phyloP scores from a whole-genome alignment of 2,329 filamentous ascomycete species.

The Penicillium digitatum region DNA sequence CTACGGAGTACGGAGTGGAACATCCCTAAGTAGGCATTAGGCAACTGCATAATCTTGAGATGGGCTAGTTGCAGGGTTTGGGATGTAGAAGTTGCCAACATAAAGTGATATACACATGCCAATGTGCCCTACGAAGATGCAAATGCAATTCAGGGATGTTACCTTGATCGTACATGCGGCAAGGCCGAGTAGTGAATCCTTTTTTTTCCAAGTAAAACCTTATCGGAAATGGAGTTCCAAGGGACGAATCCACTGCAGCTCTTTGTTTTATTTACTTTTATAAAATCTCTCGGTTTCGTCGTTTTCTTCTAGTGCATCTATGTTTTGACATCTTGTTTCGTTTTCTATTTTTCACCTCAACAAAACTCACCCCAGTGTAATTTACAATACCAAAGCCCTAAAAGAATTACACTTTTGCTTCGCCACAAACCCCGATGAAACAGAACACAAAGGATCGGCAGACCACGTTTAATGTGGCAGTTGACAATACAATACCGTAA shows the following conservation, averaged over 20 bases:
- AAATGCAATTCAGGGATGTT: not conserved
- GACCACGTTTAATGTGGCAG: conserved; percentile 20
- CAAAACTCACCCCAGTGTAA: too few relatives aligned
- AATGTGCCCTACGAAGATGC: not conserved
- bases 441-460: not conserved
- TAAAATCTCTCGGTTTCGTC: too few relatives aligned
- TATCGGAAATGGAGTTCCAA: not conserved
- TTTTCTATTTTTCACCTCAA: too few relatives aligned
- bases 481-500: conserved; percentile 10
- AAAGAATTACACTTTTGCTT: not conserved
- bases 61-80: not conserved
- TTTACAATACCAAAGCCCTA: too few relatives aligned
- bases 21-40: not conserved
- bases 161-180: not conserved
- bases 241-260: not conserved
- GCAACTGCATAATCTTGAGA: not conserved
- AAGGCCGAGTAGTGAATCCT: not conserved
- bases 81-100: not conserved
- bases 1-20: too few relatives aligned
- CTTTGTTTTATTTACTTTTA: not conserved
- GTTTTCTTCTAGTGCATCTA: too few relatives aligned
- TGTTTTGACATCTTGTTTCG: too few relatives aligned
- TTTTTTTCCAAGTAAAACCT: not conserved
- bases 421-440: not conserved
- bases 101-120: not conserved